phyloP scores from a whole-genome alignment of 2,329 filamentous ascomycete species.

The Fusarium temperatum region DNA sequence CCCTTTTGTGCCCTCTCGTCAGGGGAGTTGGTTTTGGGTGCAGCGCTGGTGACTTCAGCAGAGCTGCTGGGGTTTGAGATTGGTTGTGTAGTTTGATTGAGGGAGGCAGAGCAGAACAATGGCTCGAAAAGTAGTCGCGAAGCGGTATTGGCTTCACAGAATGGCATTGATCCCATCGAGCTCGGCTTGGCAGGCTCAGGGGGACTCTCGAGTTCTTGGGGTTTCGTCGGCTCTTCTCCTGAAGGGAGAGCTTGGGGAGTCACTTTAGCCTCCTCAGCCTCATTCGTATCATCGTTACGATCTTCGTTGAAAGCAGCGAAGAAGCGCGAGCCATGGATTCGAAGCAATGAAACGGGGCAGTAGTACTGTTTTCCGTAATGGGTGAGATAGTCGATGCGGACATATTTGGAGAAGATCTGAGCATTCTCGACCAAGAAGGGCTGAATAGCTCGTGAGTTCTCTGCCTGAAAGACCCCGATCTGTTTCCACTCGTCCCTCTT shows the following conservation, averaged over 20 bases:
- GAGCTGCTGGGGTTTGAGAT: not conserved
- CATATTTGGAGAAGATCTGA: constrained; percentile 93
- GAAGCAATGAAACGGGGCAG: constrained; percentile 88
- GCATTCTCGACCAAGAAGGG: constrained; percentile 94
- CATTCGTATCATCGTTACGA: constrained; percentile 69
- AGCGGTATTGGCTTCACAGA: constrained; percentile 4
- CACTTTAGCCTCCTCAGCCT: constrained; percentile 26
- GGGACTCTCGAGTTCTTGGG: not conserved
- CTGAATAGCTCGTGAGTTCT: constrained; percentile 93
- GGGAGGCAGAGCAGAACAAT: constrained; percentile 15
- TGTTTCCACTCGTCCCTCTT: constrained; percentile 93
- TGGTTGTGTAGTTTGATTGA: not conserved
- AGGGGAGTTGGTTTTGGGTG: not conserved
- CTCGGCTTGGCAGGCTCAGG: not conserved
- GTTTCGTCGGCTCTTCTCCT: not conserved
- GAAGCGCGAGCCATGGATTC: constrained; percentile 96
- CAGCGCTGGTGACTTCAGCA: not conserved
- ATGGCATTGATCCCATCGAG: constrained; percentile 4
- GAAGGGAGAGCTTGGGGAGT: constrained; percentile 6
- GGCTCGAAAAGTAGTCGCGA: constrained; percentile 13
- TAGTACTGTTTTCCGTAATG: constrained; percentile 98
- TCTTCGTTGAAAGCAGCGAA: constrained; percentile 89
- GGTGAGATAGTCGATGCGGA: constrained; percentile 89
- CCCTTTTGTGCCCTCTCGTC: constrained; percentile 21
- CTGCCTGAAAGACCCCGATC: constrained; percentile 86